phyloP scores from a whole-genome alignment of 257 asterid genomes.

The Lycium ferocissimum region DNA sequence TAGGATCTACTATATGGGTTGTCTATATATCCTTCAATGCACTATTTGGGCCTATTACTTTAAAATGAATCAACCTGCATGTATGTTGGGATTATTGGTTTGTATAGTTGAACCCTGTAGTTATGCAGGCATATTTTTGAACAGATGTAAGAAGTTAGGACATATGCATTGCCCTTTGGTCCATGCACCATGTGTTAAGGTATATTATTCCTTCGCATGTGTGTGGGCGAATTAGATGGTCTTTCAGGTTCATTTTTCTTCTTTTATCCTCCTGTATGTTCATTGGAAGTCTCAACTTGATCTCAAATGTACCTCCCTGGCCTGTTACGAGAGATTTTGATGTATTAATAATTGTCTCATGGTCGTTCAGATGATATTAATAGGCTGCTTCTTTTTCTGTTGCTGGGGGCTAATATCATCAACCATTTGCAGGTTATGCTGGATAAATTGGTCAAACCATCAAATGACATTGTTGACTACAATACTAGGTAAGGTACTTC shows the following conservation, averaged over 20 bases:
- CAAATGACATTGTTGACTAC: slow-evolving; percentile 85
- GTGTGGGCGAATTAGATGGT: neutral
- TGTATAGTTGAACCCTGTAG: slow-evolving; percentile 11
- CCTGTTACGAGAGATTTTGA: slow-evolving; percentile 5
- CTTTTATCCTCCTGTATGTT: slow-evolving; percentile 7
- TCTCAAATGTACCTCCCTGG: slow-evolving; percentile 6
- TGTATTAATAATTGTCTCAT: neutral
- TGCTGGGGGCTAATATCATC: slow-evolving; percentile 41
- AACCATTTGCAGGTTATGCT: slow-evolving; percentile 72
- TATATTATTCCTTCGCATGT: neutral
- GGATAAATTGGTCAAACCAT: slow-evolving; percentile 92
- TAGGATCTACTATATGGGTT: neutral
- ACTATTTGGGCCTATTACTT: neutral
- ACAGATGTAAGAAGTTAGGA: neutral
- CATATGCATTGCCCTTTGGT: neutral
- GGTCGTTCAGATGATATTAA: neutral
- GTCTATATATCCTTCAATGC: neutral
- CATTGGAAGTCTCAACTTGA: neutral
- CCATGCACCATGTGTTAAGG: neutral
- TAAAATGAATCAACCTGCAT: slow-evolving; percentile 11
- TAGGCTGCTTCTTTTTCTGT: neutral
- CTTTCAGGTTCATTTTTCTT: neutral
- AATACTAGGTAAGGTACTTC: slow-evolving; percentile 94
- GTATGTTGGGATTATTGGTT: neutral
- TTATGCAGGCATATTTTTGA: slow-evolving; percentile 11